Evolutionary conservation across 2,329 filamentous ascomycete genomes (phyloP).

Genomic region (Colletotrichum higginsianum): DNA sequence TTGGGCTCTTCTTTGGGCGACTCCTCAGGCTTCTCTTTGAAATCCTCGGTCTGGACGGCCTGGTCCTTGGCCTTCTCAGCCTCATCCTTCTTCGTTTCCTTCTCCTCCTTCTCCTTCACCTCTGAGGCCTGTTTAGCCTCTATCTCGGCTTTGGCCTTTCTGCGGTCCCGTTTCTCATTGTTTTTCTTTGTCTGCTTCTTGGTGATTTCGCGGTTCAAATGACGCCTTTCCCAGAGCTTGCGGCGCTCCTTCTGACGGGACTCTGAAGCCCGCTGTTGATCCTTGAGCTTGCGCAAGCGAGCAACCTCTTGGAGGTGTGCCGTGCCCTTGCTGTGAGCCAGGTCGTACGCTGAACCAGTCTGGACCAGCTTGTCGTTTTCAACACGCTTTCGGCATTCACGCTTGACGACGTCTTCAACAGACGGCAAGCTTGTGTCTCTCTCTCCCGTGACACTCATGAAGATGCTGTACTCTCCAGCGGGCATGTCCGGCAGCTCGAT

Average conservation of each 20-base stretch:
- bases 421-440: constrained; percentile 60
- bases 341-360: constrained; percentile 71
- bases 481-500: constrained; percentile 70
- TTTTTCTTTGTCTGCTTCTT: constrained; percentile 59
- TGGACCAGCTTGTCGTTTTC: constrained; percentile 73
- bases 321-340: constrained; percentile 72
- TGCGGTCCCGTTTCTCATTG: constrained; percentile 51
- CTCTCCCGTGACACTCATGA: constrained; percentile 68
- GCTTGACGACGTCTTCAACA: constrained; percentile 70
- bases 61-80: constrained; percentile 31
- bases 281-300: constrained; percentile 64
- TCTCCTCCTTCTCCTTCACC: constrained; percentile 48
- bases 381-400: constrained; percentile 61
- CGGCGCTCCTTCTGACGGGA: constrained; percentile 62
- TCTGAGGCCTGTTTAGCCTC: constrained; percentile 44
- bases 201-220: constrained; percentile 59
- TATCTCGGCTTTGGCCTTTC: constrained; percentile 40
- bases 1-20: constrained; percentile 4
- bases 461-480: constrained; percentile 70
- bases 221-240: constrained; percentile 65
- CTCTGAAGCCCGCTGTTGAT: constrained; percentile 65
- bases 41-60: constrained; percentile 38
- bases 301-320: constrained; percentile 65
- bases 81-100: constrained; percentile 49
- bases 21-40: constrained; percentile 12